Conservation (phyloP, 345 rosid species). For the Limnanthes douglasii region DNA sequence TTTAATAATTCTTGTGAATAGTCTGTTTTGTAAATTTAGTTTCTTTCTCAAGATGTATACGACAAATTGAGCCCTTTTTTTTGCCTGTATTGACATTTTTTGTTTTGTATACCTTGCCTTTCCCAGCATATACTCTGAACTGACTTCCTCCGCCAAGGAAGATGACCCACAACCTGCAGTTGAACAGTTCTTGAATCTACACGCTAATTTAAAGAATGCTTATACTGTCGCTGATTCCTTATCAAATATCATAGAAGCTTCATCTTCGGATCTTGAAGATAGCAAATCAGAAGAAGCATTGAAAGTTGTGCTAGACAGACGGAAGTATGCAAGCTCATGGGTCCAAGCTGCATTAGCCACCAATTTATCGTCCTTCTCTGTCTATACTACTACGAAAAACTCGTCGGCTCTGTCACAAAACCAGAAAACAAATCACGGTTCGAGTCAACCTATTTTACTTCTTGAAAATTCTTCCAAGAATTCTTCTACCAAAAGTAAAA, state of each 20-base stretch:
- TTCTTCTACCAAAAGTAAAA: conserved; percentile 25
- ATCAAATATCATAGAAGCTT: conserved; percentile 23
- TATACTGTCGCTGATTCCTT: conserved; percentile 41
- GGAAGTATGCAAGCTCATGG: conserved; percentile 65
- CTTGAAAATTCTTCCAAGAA: conserved; percentile 40
- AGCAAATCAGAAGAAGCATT: conserved; percentile 51
- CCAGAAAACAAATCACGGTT: conserved; percentile 18
- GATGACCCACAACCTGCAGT: conserved; percentile 81
- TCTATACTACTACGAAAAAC: conserved; percentile 33
- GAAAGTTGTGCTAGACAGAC: conserved; percentile 40
- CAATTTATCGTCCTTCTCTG: conserved; percentile 60
- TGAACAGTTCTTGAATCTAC: conserved; percentile 74
- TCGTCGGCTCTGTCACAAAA: conserved; percentile 14
- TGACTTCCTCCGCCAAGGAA: conserved; percentile 61
- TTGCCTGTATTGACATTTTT: too few species aligned
- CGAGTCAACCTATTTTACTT: conserved; percentile 30
- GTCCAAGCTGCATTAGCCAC: conserved; percentile 84
- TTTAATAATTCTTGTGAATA: too few species aligned
- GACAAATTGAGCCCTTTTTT: too few species aligned
- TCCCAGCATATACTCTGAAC: conserved; percentile 61
- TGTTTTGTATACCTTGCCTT: conserved; percentile 4
- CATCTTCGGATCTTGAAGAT: conserved; percentile 43
- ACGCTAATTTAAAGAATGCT: conserved; percentile 42
- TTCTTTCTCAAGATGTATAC: too few species aligned
- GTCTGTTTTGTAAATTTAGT: too few species aligned